A percentile compares a stretch with the other conserved stretches of the same genome.
These are phyloP conservation scores for Ilex asprella DNA, from an alignment of 257 asterid genomes.

Conservation along the genomic window DNA sequence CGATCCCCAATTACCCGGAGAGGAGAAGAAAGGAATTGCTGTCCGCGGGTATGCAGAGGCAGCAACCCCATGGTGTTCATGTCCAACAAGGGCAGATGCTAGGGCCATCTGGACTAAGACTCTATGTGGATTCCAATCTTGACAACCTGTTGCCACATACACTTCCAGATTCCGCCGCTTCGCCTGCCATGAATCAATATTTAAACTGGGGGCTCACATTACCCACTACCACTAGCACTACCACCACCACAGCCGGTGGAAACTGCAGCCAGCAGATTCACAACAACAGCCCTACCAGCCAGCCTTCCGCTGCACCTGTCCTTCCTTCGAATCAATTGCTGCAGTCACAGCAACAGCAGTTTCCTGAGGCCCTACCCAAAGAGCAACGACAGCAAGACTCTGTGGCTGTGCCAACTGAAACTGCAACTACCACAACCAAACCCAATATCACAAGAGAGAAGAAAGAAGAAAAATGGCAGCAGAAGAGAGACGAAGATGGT, in stretches of 20 bases:
- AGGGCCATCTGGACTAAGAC: constrained; percentile 18
- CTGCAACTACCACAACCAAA: constrained; percentile 9
- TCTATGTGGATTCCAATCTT: constrained; percentile 10
- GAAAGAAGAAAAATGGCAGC: constrained; percentile 50
- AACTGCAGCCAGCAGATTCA: constrained; percentile 12
- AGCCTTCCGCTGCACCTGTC: constrained; percentile 15
- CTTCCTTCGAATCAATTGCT: constrained; percentile 4
- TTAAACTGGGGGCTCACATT: constrained; percentile 27
- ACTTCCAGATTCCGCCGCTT: constrained; percentile 14
- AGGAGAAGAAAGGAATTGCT: constrained; percentile 25
- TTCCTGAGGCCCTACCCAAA: constrained; percentile 9
- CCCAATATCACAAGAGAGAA: constrained; percentile 17
- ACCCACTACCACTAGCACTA: constrained; percentile 11
- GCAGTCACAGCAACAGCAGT: constrained; percentile 16
- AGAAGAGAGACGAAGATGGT: constrained; percentile 79
- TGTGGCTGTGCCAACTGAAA: constrained; percentile 12
- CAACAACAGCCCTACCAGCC: constrained; percentile 11
- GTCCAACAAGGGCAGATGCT: constrained; percentile 7
- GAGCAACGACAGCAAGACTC: constrained; percentile 28
- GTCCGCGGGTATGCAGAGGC: constrained; percentile 9
- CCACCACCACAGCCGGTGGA: constrained; percentile 7
- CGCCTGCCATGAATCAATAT: constrained; percentile 10
- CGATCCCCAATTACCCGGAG: neutral
- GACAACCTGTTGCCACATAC: constrained; percentile 25
- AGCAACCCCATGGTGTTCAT: constrained; percentile 6